A percentile compares a stretch with the other conserved stretches of the same genome.
Conservation (phyloP, 169 alveolate species). For the Cryptosporidium muris region DNA sequence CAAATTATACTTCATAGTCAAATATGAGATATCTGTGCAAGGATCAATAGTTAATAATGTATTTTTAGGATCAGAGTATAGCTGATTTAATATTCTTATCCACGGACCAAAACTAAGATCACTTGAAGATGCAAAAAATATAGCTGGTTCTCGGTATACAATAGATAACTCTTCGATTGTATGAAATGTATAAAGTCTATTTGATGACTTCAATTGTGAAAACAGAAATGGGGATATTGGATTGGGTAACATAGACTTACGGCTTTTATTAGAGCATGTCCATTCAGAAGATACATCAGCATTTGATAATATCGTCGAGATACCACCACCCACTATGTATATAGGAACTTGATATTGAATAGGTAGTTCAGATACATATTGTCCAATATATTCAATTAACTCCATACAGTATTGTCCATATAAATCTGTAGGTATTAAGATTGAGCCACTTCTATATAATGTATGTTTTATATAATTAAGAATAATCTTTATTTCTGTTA, state of each 20-base stretch:
- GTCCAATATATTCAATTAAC: conserved; percentile 57
- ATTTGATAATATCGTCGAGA: conserved; percentile 32
- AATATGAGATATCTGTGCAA: conserved; percentile 3
- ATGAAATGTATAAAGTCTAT: conserved; percentile 49
- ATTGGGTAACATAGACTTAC: conserved; percentile 56
- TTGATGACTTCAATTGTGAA: conserved; percentile 30
- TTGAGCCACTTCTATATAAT: conserved; percentile 34
- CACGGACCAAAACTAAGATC: conserved; percentile 61
- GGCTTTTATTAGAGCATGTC: conserved; percentile 41
- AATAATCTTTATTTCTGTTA: conserved; percentile 11
- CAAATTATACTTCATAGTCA: not conserved
- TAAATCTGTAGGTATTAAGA: conserved; percentile 43
- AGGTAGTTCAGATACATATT: conserved; percentile 41
- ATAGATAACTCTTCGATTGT: conserved; percentile 34
- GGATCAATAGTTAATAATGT: conserved; percentile 18
- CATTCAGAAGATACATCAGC: conserved; percentile 61
- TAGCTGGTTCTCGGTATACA: conserved; percentile 69
- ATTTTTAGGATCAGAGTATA: conserved; percentile 11
- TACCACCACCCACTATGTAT: conserved; percentile 61
- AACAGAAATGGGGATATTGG: conserved; percentile 64
- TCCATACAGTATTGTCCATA: conserved; percentile 45
- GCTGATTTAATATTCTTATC: conserved; percentile 2
- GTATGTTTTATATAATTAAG: conserved; percentile 14
- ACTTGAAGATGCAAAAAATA: conserved; percentile 37
- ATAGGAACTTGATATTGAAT: conserved; percentile 43